phyloP scores from a whole-genome alignment of 148 eudicot species.

The Fagopyrum tataricum region DNA sequence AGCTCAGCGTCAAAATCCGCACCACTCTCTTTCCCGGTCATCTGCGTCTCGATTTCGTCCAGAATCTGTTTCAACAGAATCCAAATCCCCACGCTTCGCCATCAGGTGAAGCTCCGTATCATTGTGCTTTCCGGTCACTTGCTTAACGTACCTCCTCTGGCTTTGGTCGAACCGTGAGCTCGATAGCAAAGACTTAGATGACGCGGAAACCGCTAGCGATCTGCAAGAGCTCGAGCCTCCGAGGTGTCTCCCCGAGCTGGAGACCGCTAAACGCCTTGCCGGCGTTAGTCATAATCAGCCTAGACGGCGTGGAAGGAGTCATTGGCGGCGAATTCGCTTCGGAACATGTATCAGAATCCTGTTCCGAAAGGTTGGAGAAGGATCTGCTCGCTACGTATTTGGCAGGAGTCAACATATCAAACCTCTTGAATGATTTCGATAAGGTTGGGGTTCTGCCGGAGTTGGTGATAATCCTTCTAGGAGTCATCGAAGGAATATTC shows the following conservation, averaged over 20 bases:
- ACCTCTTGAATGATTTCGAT: not conserved
- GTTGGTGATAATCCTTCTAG: constrained; percentile 9
- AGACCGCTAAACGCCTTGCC: constrained; percentile 26
- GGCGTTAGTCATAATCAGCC: constrained; percentile 8
- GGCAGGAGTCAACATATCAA: not conserved
- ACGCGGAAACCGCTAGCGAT: constrained; percentile 18
- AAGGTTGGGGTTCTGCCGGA: constrained; percentile 11
- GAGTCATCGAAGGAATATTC: not conserved
- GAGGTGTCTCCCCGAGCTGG: constrained; percentile 29
- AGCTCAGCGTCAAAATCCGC: constrained; percentile 59
- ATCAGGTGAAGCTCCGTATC: constrained; percentile 75
- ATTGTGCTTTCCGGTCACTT: constrained; percentile 71
- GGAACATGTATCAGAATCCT: not conserved
- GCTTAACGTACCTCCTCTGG: constrained; percentile 67
- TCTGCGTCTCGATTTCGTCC: constrained; percentile 54
- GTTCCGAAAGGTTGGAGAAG: not conserved
- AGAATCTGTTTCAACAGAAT: constrained; percentile 42
- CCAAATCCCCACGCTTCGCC: constrained; percentile 53
- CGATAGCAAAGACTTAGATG: constrained; percentile 10
- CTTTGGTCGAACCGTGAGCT: constrained; percentile 39
- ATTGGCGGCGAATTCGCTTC: not conserved
- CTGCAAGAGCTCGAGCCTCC: constrained; percentile 36
- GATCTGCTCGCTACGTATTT: not conserved
- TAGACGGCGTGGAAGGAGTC: not conserved
- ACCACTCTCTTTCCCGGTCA: constrained; percentile 39